Conservation (phyloP, 1,284 basidiomycete species). For the Pseudozyma thailandica region DNA sequence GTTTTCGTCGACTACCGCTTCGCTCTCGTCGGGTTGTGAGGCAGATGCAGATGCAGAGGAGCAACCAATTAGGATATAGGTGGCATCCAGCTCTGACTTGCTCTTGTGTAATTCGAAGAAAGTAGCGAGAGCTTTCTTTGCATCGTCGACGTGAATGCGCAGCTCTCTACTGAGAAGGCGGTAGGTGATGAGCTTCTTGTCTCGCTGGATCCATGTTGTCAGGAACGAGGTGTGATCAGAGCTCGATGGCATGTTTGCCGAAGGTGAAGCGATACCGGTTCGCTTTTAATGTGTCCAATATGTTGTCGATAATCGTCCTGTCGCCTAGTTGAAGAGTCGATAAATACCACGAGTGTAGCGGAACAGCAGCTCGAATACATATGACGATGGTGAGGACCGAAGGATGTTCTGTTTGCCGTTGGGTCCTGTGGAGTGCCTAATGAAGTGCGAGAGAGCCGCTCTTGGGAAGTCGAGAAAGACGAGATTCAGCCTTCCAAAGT, state of each 20-base stretch:
- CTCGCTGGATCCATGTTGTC: slow-evolving; percentile 46
- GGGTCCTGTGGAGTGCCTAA: no score
- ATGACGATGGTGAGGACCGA: no score
- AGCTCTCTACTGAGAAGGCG: slow-evolving; percentile 55
- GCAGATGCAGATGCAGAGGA: neutral
- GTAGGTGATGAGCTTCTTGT: slow-evolving; percentile 57
- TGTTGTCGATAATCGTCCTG: no score
- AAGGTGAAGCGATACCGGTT: no score
- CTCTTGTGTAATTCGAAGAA: slow-evolving; percentile 37
- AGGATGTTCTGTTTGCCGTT: no score
- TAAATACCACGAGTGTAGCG: no score
- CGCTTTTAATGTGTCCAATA: no score
- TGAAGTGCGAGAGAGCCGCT: no score
- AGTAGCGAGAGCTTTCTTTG: slow-evolving; percentile 36
- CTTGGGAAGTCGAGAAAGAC: no score
- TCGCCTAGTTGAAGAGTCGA: no score
- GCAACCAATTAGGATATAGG: slow-evolving; percentile 41
- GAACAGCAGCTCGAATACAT: no score
- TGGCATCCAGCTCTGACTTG: slow-evolving; percentile 30
- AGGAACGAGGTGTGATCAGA: slow-evolving; percentile 41
- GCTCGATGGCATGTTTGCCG: slow-evolving; percentile 21
- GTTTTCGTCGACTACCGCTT: neutral
- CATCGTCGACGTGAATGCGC: slow-evolving; percentile 53
- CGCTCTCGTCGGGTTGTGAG: neutral
- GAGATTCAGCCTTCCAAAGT: no score